Base-by-base conservation (phyloP, 2,329 filamentous ascomycete species). In the Dryadomyces quercivorus region DNA sequence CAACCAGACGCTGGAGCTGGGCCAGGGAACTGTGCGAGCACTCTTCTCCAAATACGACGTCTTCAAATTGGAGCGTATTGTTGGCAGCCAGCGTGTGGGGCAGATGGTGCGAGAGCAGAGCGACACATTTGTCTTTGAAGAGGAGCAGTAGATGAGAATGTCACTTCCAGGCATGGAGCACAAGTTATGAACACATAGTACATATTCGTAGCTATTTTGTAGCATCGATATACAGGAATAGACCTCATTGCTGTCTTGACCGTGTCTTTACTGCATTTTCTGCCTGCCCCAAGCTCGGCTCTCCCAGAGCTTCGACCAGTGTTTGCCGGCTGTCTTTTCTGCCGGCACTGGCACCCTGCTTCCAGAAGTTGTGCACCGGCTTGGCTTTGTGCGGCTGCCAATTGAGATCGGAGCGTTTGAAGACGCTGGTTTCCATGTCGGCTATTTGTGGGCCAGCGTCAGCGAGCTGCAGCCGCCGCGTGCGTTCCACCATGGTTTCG, bases 61-160 rank as follows among this genome's bases (percentile, higher is more conserved):
- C 13, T 73, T 97, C 71, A 91, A 87, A 72, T 70, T 97, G 62
- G 93, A 98, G 74, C 78, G 93, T 55, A 74, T 97, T 43, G 91
- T 91, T 2, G 93, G 93, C 1, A 87, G 79, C 2, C 81, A 85
- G 70, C 80, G 93, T 58, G 82, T 93, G 7, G 83, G 82, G 16
- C 87, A 82, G 66, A 93, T 98, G 89, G 73, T 96, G 55, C 79
- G 77, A 58, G 89, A 94, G 62, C 82, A 81, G 64, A 84, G 84
- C 3, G 92, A 97, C 77, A 93, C 88, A 1, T 98, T 97, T 78
- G 91, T 95, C 65, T 97, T 97, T 75, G 76, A 95, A 58, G 95
- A 79, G 64, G 57, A 60, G 20, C 42, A n/a, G 9, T 47, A 47
- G n/a, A 12, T 22, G 2, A n/a, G n/a, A 18, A 5, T 31, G 26